A percentile compares a stretch with the other conserved stretches of the same genome.
Evolutionary conservation across 1,139 yeast genomes (phyloP).

Genomic region (Ashbya aceris): DNA sequence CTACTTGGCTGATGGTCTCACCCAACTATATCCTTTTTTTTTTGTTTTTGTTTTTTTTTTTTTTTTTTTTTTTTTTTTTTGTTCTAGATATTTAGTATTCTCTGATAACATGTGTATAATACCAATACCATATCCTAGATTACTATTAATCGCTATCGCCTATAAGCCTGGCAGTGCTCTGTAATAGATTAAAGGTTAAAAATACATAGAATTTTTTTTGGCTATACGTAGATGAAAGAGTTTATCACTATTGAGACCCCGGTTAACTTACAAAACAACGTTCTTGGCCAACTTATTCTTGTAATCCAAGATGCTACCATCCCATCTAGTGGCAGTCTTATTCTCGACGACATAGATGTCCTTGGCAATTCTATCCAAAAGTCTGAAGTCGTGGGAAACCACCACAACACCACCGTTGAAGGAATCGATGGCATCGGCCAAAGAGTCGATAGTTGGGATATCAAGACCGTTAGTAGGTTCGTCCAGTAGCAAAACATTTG

Average conservation of each 20-base stretch:
- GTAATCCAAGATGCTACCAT: slow-evolving; percentile 81
- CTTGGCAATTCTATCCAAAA: slow-evolving; percentile 93
- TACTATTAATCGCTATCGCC: no score
- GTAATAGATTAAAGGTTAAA: not conserved
- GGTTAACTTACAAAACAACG: slow-evolving; percentile 50
- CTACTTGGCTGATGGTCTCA: not conserved
- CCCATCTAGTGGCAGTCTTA: slow-evolving; percentile 94
- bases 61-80: slow-evolving; percentile 4
- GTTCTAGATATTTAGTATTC: not conserved
- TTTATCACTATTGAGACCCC: not conserved
- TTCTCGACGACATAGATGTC: slow-evolving; percentile 93
- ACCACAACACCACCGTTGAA: slow-evolving; percentile 98
- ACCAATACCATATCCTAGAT: not conserved
- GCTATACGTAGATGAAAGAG: not conserved
- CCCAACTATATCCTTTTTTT: slow-evolving; percentile 1
- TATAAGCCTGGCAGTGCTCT: not conserved
- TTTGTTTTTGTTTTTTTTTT: slow-evolving; percentile 5
- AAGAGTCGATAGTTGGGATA: slow-evolving; percentile 93
- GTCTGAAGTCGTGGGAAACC: slow-evolving; percentile 98
- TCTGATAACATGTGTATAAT: not conserved
- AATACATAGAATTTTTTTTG: not conserved
- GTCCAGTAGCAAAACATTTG: slow-evolving; percentile 89
- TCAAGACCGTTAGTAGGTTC: slow-evolving; percentile 99
- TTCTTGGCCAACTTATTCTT: slow-evolving; percentile 87
- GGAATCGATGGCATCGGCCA: slow-evolving; percentile 89